Base-by-base conservation (phyloP, 139 green algal genomes). In the Pycnococcus provasolii region DNA sequence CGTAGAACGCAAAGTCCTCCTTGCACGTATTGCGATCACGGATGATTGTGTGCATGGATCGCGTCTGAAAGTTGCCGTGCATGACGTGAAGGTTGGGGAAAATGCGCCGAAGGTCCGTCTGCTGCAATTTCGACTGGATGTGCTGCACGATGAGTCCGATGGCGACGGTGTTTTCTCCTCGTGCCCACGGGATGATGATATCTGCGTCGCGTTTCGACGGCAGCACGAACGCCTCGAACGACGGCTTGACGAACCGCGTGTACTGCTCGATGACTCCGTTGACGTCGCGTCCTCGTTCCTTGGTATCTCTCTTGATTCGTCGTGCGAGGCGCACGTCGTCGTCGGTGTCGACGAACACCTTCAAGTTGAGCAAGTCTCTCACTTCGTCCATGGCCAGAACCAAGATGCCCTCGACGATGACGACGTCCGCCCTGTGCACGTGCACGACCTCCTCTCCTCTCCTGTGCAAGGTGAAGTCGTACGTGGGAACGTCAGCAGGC, bases 91-190 rank as follows among this genome's bases (percentile, higher is more conserved):
- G 75, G 72, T 94, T 91, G 64, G 79, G 77, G 81, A 95, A 96
- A 67, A 96, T 90, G 41, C 92, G 81, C 26, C 87, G 72, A 66
- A 98, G 79, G 66, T 96, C 88, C 59, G 91, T 88, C 77, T 92
- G 86, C 61, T 87, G 82, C 50, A 98, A 86, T 80, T 97, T 96
- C 67, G 82, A 82, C 37, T 78, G 79, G 73, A 98, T 96, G 80
- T 98, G 90, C 75, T 97, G 80, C 37, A 88, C 91, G 85, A 98
- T 97, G 59, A 98, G 83, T 76, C 96, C 89, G 44, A 98, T 94
- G 3, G 92, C 92, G 58, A 96, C 91, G 3, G 53, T 52, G 70
- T 88, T 81, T 26, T 82, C 80, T 15, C 78, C 82, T 50, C 81
- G 60, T n/a, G 72, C 77, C 77, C 91, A 93, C 4, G 91, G 92